phyloP scores from a whole-genome alignment of 441 rosid genomes.

The Eutrema salsugineum region DNA sequence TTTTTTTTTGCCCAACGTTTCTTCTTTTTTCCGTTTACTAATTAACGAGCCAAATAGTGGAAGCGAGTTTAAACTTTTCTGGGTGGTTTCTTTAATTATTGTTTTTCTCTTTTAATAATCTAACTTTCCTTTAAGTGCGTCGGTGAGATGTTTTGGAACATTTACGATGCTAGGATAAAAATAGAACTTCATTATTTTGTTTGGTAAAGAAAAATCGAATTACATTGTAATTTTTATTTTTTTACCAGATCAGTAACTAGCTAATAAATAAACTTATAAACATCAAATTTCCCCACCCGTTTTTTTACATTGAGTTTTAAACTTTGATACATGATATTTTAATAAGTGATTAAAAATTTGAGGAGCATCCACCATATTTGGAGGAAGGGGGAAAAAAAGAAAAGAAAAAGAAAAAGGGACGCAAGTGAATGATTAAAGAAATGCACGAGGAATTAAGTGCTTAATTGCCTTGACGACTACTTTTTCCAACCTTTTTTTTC shows the following conservation, averaged over 20 bases:
- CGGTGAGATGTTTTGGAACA: constrained; percentile 8
- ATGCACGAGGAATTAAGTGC: constrained; percentile 34
- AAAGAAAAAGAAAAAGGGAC: neutral
- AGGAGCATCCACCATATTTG: constrained; percentile 5
- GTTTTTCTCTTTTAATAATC: neutral
- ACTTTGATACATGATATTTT: neutral
- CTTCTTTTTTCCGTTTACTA: constrained; percentile 1
- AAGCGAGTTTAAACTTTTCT: constrained; percentile 6
- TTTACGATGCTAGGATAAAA: neutral
- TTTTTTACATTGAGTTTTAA: neutral
- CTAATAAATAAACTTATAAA: too few species aligned
- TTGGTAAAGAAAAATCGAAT: neutral
- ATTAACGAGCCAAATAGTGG: constrained; percentile 12
- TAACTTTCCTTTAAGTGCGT: constrained; percentile 5
- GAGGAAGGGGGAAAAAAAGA: neutral
- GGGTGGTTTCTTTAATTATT: constrained; percentile 22
- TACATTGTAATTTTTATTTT: neutral
- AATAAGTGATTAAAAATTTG: neutral
- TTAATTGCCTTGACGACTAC: constrained; percentile 32
- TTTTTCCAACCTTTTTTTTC: neutral
- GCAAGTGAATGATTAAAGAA: constrained; percentile 31
- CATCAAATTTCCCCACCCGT: neutral
- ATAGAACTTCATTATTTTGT: neutral
- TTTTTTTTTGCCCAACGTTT: neutral
- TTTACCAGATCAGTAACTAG: neutral